phyloP scores from a whole-genome alignment of 139 green algal species.

The Closterium sp. region DNA sequence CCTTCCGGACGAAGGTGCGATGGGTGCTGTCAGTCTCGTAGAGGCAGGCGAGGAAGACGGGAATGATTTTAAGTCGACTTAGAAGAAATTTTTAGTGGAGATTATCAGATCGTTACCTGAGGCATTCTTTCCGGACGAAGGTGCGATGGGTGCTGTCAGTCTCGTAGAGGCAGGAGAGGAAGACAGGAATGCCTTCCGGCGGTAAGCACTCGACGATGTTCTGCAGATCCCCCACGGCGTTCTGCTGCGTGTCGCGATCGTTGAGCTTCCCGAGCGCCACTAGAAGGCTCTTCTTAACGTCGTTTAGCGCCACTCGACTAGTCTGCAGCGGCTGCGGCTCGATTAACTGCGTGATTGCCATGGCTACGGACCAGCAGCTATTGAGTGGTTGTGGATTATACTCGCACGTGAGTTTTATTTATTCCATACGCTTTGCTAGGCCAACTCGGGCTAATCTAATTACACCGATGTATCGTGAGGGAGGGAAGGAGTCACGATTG shows the following conservation, averaged over 20 bases:
- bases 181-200: constrained; percentile 11
- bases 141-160: constrained; percentile 13
- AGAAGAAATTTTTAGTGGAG: no score
- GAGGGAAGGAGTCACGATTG: neutral
- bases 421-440: neutral
- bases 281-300: constrained; percentile 13
- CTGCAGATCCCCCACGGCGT: constrained; percentile 2
- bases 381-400: neutral
- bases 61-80: no score
- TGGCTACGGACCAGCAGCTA: neutral
- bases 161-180: constrained; percentile 22
- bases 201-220: constrained; percentile 4
- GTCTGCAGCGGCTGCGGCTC: neutral
- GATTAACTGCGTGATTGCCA: neutral
- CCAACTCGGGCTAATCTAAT: neutral
- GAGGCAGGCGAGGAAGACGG: no score
- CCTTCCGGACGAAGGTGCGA: no score
- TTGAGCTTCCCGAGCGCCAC: constrained; percentile 21
- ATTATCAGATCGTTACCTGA: neutral
- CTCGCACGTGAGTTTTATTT: neutral
- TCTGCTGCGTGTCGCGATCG: constrained; percentile 22
- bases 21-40: no score
- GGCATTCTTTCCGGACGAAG: constrained; percentile 20
- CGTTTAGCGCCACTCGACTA: neutral
- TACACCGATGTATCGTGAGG: neutral